Evolutionary conservation across 371 early-diverging fungal species (phyloP).

Genomic region (Mucor velutinosus): DNA sequence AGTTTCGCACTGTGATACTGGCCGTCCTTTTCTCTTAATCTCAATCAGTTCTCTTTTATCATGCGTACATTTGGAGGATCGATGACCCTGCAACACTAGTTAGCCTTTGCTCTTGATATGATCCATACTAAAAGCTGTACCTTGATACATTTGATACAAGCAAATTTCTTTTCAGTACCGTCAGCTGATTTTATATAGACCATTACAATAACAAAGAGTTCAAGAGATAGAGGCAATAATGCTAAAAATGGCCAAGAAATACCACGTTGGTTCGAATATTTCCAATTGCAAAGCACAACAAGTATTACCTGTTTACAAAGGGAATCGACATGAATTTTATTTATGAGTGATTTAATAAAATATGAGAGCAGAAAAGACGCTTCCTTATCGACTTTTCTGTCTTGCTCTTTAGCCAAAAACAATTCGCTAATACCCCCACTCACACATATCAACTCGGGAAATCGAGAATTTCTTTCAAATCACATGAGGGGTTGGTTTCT

Average conservation of each 20-base stretch:
- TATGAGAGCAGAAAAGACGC: neutral
- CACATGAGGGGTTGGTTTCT: neutral
- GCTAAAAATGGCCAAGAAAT: slow-evolving; percentile 22
- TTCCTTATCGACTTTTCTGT: neutral
- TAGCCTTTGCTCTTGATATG: neutral
- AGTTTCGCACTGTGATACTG: slow-evolving; percentile 72
- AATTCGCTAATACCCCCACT: neutral
- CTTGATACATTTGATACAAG: slow-evolving; percentile 51
- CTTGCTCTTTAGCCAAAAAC: neutral
- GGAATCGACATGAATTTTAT: neutral
- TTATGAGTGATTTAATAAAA: neutral
- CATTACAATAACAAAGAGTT: slow-evolving; percentile 13
- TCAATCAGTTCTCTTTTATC: slow-evolving; percentile 64
- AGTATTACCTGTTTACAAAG: neutral
- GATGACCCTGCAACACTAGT: slow-evolving; percentile 52
- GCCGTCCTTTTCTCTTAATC: slow-evolving; percentile 78
- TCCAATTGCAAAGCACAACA: neutral
- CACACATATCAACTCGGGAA: neutral
- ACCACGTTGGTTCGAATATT: slow-evolving; percentile 24
- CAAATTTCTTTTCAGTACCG: slow-evolving; percentile 42
- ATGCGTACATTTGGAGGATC: slow-evolving; percentile 63
- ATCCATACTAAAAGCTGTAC: slow-evolving; percentile 18
- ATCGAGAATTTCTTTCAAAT: neutral
- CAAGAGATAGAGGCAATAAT: neutral
- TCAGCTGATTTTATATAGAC: slow-evolving; percentile 37